These are phyloP conservation scores for Flaveria sonorensis DNA, from an alignment of 129 eudicot species.

Conservation along the genomic window DNA sequence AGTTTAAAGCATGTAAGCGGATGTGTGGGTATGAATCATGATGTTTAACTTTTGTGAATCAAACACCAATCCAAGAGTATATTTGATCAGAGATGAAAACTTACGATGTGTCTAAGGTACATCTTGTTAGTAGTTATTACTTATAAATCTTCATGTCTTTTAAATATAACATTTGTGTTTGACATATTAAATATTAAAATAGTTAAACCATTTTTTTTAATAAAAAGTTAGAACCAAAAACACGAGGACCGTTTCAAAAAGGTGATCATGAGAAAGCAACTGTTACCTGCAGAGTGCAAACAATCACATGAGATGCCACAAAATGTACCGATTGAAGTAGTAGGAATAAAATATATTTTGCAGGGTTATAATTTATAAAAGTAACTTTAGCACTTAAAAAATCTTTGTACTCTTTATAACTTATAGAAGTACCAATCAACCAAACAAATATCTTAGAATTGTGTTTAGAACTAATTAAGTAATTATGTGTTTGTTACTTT, in stretches of 20 bases:
- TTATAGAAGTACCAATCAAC: neutral
- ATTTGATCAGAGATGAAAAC: no score
- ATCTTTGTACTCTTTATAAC: slow-evolving; percentile 10
- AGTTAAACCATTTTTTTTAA: neutral
- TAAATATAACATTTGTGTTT: neutral
- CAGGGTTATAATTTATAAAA: slow-evolving; percentile 19
- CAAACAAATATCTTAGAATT: neutral
- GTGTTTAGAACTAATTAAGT: neutral
- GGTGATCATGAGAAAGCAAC: slow-evolving; percentile 25
- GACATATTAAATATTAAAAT: neutral
- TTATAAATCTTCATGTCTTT: no score
- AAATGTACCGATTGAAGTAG: neutral
- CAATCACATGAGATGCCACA: slow-evolving; percentile 11
- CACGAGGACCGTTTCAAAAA: slow-evolving; percentile 25
- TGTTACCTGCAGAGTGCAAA: neutral
- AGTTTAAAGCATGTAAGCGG: no score
- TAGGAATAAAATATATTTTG: slow-evolving; percentile 1
- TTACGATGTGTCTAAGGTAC: no score
- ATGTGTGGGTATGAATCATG: no score
- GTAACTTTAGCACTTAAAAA: neutral
- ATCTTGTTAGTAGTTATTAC: no score
- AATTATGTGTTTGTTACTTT: neutral
- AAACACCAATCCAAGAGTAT: no score
- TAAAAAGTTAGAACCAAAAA: neutral
- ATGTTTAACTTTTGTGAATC: no score